Evolutionary conservation across 1,284 basidiomycete species (phyloP).

Genomic region (Apiotrichum laibachii): DNA sequence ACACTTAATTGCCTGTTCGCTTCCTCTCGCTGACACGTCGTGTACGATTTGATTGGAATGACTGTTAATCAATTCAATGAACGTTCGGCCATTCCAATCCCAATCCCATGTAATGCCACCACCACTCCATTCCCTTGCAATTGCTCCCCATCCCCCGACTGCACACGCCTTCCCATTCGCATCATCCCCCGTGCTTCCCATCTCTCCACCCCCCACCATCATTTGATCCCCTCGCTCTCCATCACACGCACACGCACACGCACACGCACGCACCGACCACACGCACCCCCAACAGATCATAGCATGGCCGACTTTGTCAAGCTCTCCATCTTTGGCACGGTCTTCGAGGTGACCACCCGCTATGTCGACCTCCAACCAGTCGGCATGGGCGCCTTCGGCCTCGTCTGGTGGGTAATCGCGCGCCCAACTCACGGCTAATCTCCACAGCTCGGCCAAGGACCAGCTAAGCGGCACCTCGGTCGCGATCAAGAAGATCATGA

Average conservation of each 20-base stretch:
- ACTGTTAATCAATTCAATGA: too few relatives aligned
- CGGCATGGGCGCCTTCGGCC: conserved; percentile 97
- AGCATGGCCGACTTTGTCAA: conserved; percentile 77
- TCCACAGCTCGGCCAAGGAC: conserved; percentile 85
- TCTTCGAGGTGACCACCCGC: conserved; percentile 81
- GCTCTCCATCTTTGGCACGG: conserved; percentile 94
- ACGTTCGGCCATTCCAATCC: too few relatives aligned
- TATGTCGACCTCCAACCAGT: conserved; percentile 99
- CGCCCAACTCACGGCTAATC: background rate
- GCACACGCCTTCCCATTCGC: background rate
- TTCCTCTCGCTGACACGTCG: too few relatives aligned
- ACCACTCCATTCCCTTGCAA: too few relatives aligned
- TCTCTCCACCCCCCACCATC: background rate
- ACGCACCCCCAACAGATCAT: conserved; percentile 10
- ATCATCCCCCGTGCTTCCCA: background rate
- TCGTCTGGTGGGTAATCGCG: conserved; percentile 71
- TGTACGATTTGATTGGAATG: too few relatives aligned
- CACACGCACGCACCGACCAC: background rate
- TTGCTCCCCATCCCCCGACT: too few relatives aligned
- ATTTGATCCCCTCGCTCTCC: background rate
- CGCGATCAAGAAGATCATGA: conserved; percentile 99
- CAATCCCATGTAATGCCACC: too few relatives aligned
- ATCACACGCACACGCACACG: background rate
- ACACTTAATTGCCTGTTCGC: too few relatives aligned
- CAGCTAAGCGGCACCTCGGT: conserved; percentile 91